phyloP scores from a whole-genome alignment of 2,329 filamentous ascomycete species.

The Colletotrichum australisinense region DNA sequence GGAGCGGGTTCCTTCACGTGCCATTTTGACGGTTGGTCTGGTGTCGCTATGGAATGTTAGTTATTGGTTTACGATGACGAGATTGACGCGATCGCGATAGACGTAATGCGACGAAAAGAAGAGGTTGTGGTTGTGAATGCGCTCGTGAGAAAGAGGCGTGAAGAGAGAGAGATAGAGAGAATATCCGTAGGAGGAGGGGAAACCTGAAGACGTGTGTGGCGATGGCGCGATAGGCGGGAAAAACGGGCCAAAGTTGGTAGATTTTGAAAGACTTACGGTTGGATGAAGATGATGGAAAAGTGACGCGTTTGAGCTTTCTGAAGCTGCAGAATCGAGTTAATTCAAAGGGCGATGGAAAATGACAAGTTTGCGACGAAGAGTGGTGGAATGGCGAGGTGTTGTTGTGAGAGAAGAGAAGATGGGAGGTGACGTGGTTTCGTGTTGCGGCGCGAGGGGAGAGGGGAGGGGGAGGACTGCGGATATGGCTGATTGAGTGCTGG shows the following conservation, averaged over 20 bases:
- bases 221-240: slow-evolving; percentile 6
- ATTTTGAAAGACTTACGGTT: not conserved
- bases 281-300: not conserved
- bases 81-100: slow-evolving; percentile 13
- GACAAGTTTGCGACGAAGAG: not conserved
- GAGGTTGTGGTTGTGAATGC: not conserved
- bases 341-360: not conserved
- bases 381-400: not conserved
- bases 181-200: not conserved
- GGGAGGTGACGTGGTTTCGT: slow-evolving; percentile 15
- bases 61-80: not conserved
- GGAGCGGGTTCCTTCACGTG: slow-evolving; percentile 64
- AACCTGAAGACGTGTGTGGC: not conserved
- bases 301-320: slow-evolving; percentile 1
- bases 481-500: slow-evolving; percentile 6
- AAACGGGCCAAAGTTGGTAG: not conserved
- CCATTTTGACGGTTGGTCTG: slow-evolving; percentile 46
- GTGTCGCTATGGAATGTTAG: not conserved
- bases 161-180: not conserved
- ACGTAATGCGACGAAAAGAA: not conserved
- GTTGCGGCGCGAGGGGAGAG: not conserved
- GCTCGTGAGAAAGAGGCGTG: not conserved
- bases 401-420: slow-evolving; percentile 10
- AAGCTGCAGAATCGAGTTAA: slow-evolving; percentile 12
- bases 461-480: not conserved